These are phyloP conservation scores for Chloris gayana DNA, from an alignment of 176 grass and related monocot genomes.

Conservation along the genomic window DNA sequence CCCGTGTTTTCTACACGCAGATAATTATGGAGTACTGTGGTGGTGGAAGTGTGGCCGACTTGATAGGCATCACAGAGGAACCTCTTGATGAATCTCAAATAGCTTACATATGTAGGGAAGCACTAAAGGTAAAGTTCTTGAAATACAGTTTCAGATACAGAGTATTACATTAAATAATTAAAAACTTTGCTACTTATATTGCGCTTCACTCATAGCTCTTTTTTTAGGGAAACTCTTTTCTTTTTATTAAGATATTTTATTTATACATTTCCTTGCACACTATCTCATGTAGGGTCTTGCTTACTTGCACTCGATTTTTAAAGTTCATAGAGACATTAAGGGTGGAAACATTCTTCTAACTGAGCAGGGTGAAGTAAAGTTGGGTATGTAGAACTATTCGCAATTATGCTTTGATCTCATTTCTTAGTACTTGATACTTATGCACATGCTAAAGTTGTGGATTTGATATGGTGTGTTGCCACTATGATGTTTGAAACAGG, in stretches of 20 bases:
- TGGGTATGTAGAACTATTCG: constrained; percentile 65
- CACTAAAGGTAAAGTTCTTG: constrained; percentile 72
- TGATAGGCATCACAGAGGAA: constrained; percentile 92
- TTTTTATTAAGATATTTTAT: constrained; percentile 31
- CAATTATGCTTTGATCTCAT: constrained; percentile 33
- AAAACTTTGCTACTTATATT: constrained; percentile 16
- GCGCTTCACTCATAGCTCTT: neutral
- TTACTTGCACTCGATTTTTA: constrained; percentile 99
- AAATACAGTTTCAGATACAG: constrained; percentile 8
- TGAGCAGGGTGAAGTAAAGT: constrained; percentile 99
- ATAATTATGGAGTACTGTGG: constrained; percentile 99
- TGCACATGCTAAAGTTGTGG: constrained; percentile 7
- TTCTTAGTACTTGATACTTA: constrained; percentile 29
- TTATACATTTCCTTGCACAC: constrained; percentile 21
- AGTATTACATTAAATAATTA: neutral
- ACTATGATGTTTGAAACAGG: constrained; percentile 59
- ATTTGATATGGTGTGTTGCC: constrained; percentile 28
- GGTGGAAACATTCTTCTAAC: constrained; percentile 98
- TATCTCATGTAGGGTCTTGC: constrained; percentile 84
- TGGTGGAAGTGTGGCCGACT: constrained; percentile 96
- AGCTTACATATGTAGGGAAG: constrained; percentile 98
- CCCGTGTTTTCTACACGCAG: constrained; percentile 42
- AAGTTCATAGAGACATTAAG: constrained; percentile 99
- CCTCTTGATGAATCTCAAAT: constrained; percentile 95
- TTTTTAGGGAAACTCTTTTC: no score